Conservation (phyloP, 116 monocot genomes). For the Trichopus zeylanicus region DNA sequence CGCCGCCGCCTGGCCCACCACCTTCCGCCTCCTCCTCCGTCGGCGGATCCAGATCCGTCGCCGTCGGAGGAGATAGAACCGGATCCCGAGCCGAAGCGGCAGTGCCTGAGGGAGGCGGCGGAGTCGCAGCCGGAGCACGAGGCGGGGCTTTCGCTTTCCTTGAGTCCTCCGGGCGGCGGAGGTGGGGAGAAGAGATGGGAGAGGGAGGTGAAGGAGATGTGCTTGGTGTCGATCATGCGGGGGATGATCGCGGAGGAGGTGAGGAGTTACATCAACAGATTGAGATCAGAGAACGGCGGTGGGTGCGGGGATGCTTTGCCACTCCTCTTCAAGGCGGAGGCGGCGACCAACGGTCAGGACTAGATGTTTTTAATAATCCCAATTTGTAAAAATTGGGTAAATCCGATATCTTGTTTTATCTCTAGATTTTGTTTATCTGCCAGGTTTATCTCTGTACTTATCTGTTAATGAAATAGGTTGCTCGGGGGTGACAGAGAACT, state of each 20-base stretch:
- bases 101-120: conserved; percentile 12
- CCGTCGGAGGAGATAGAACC: too few species aligned
- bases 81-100: conserved; percentile 14
- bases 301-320: too few species aligned
- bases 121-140: too few species aligned
- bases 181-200: conserved; percentile 3
- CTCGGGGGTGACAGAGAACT: too few species aligned
- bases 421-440: too few species aligned
- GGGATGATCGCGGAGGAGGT: conserved; percentile 60
- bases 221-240: conserved; percentile 25
- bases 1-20: conserved; percentile 9
- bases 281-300: conserved; percentile 6
- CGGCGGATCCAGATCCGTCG: too few species aligned
- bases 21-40: too few species aligned
- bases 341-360: conserved; percentile 11
- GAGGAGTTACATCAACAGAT: conserved; percentile 17
- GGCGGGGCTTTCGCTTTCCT: conserved; percentile 21
- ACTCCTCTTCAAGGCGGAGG: background rate
- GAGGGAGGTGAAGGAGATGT: conserved; percentile 15
- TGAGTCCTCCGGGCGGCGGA: conserved; percentile 43
- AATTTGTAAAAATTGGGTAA: too few species aligned
- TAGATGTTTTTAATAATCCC: background rate
- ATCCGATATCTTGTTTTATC: too few species aligned
- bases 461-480: too few species aligned
- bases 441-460: too few species aligned